A percentile compares a stretch with the other conserved stretches of the same genome.
Conservation (phyloP, 2,329 filamentous ascomycete species). For the Blastomyces parvus region DNA sequence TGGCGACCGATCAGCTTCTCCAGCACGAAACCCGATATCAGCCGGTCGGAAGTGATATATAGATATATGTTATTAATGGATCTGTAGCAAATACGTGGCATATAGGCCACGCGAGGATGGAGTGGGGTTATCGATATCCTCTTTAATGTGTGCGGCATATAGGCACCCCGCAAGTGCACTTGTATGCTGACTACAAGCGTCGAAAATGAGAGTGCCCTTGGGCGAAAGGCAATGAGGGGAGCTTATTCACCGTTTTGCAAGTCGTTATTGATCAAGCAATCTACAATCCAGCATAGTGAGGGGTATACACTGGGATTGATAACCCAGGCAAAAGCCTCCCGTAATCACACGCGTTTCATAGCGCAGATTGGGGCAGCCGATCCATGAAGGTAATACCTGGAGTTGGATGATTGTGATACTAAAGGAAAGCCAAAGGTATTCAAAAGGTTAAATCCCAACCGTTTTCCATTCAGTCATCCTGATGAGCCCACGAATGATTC, state of each 20-base stretch:
- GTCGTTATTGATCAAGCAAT: not conserved
- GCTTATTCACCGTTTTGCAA: not conserved
- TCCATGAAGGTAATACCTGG: not conserved
- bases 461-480: not conserved
- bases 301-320: not conserved
- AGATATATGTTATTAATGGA: not conserved
- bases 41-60: not conserved
- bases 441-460: not conserved
- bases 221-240: too few species aligned
- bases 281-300: not conserved
- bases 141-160: not conserved
- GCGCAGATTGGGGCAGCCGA: not conserved
- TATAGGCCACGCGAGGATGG: not conserved
- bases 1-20: not conserved
- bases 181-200: not conserved
- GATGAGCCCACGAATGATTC: too few species aligned
- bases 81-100: not conserved
- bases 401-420: not conserved
- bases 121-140: not conserved
- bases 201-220: not conserved
- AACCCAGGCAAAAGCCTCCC: not conserved
- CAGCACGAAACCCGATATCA: not conserved
- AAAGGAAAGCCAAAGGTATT: not conserved
- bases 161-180: not conserved
- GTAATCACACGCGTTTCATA: not conserved